Evolutionary conservation across 352 stramenopile species (phyloP).

Genomic region (Peronospora farinosa): DNA sequence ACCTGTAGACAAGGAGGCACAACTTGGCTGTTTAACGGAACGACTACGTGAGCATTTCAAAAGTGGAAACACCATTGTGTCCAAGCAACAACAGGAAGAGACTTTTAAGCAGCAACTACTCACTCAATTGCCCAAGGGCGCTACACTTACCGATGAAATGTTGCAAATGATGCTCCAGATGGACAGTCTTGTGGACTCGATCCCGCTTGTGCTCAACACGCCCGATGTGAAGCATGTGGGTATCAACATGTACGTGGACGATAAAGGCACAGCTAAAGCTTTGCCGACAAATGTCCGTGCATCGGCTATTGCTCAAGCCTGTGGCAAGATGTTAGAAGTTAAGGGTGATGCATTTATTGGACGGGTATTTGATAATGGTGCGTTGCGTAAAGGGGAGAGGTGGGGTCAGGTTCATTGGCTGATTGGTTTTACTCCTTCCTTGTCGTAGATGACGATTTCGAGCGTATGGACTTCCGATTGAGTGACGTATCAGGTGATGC

Average conservation of each 20-base stretch:
- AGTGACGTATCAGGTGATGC: conserved; percentile 54
- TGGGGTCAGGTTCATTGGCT: conserved; percentile 1
- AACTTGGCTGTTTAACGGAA: conserved; percentile 80
- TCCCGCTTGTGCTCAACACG: conserved; percentile 83
- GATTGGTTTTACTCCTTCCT: conserved; percentile 3
- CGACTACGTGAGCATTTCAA: conserved; percentile 76
- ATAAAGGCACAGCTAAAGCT: conserved; percentile 82
- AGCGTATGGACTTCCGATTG: conserved; percentile 76
- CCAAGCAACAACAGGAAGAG: conserved; percentile 49
- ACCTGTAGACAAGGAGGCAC: conserved; percentile 66
- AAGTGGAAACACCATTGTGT: conserved; percentile 27
- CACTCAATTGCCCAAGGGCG: conserved; percentile 58
- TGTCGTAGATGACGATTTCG: conserved; percentile 68
- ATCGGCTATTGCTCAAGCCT: conserved; percentile 74
- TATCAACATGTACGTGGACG: conserved; percentile 88
- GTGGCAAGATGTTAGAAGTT: conserved; percentile 78
- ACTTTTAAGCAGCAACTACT: conserved; percentile 81
- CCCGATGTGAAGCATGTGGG: conserved; percentile 59
- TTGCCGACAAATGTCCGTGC: conserved; percentile 71
- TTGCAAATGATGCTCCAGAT: conserved; percentile 86
- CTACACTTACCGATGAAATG: conserved; percentile 64
- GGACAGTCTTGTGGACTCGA: conserved; percentile 83
- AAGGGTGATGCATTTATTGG: conserved; percentile 84
- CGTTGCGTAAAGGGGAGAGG: conserved; percentile 1
- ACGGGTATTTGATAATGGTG: conserved; percentile 85